Base-by-base conservation (phyloP, 129 eudicot species). In the Rutidosis leptorrhynchoides region DNA sequence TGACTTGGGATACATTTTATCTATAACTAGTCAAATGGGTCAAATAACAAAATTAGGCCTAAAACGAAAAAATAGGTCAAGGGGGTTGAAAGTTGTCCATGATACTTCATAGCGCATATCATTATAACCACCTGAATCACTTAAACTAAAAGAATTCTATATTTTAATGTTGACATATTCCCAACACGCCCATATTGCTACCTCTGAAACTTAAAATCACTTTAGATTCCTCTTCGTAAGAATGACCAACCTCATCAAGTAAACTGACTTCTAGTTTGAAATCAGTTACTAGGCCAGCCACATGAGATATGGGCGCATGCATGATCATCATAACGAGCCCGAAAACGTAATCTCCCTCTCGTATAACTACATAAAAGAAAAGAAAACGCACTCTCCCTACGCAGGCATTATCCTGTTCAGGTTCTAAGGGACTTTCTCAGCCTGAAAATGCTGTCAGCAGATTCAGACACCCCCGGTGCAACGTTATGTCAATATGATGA, bases 351-450 rank as follows among this genome's bases (percentile, higher is more conserved):
- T n/a, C n/a, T n/a, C n/a, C n/a, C n/a, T n/a, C n/a, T n/a, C n/a
- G n/a, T n/a, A n/a, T n/a, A n/a, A n/a, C n/a, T 74, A 60, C 77
- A 83, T 52, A 84, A 69, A 68, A 25, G 23, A n/a, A n/a, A 71
- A 80, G 27, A 42, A 62, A 78, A 78, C 29, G 98, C 98, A 92
- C 98, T 67, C 96, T 92, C 98, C 98, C 98, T 92, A 83, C 96
- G 98, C 98, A 92, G 98, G 98, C 81, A 92, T 92, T 92, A 88
- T 77, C 98, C 98, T 83, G 98, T 92, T 92, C 98, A 92, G 98
- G 98, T 92, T 74, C 98, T 52, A 92, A 92, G 98, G 98, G 98
- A 87, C 96, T 92, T 92, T 92, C 98, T 92, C 98, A 92, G 98
- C 90, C 98, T 80, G 81, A 79, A 75, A 68, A 79, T 73, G 87